These are phyloP conservation scores for Atkinsonella hypoxylon DNA, from an alignment of 2,329 filamentous ascomycete genomes.

Conservation along the genomic window DNA sequence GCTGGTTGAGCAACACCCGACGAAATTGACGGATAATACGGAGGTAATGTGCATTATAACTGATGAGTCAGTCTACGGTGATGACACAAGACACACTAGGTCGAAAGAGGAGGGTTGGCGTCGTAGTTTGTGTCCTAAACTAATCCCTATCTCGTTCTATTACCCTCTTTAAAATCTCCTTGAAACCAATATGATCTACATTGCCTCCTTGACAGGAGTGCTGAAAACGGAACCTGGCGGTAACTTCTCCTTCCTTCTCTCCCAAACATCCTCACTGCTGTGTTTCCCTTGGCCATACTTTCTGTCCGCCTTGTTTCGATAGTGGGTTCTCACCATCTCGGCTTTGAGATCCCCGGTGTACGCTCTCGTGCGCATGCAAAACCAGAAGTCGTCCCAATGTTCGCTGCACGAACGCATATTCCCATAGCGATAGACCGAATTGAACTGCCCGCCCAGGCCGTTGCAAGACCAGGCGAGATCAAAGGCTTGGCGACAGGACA, in stretches of 20 bases:
- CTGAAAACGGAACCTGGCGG: slow-evolving; percentile 33
- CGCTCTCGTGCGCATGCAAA: slow-evolving; percentile 79
- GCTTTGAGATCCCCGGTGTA: slow-evolving; percentile 48
- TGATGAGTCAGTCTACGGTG: too few relatives aligned
- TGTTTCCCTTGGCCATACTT: slow-evolving; percentile 51
- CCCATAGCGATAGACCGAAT: slow-evolving; percentile 81
- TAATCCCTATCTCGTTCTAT: slow-evolving; percentile 22
- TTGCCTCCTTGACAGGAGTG: slow-evolving; percentile 25
- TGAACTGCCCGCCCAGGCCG: slow-evolving; percentile 82
- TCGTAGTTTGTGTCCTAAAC: slow-evolving; percentile 13
- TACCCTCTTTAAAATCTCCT: slow-evolving; percentile 12
- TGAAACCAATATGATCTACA: too few relatives aligned
- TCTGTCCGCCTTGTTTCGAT: slow-evolving; percentile 51
- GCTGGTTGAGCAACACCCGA: too few relatives aligned
- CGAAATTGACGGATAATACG: too few relatives aligned
- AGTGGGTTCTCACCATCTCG: slow-evolving; percentile 52
- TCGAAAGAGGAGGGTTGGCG: too few relatives aligned
- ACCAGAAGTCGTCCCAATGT: slow-evolving; percentile 91
- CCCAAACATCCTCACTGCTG: slow-evolving; percentile 88
- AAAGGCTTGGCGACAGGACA: slow-evolving; percentile 85
- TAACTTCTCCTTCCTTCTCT: slow-evolving; percentile 53
- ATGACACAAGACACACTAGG: too few relatives aligned
- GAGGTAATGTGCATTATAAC: too few relatives aligned
- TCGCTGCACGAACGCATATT: slow-evolving; percentile 64
- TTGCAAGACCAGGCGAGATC: slow-evolving; percentile 93